Base-by-base conservation (phyloP, 2,329 filamentous ascomycete species). In the Fusarium penzigii region DNA sequence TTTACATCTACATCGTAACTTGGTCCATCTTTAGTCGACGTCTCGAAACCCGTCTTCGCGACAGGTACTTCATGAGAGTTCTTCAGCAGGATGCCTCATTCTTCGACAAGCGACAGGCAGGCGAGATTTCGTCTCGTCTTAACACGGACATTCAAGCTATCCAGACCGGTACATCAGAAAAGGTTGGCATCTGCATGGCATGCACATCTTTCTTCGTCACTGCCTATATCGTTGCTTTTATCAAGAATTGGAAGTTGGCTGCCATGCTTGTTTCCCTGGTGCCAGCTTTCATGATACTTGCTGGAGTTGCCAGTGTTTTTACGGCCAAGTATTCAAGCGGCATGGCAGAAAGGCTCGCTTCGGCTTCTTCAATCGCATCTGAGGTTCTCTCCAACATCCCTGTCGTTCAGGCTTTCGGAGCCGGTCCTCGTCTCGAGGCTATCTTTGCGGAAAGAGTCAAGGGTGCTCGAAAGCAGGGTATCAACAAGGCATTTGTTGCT, bases 141-240 rank as follows among this genome's bases (percentile, higher is more conserved):
- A 85, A 85, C 63, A 77, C 78, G 48, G 86, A 89, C 61, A 85
- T 89, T 34, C 80, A 85, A 52, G 80, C 82, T 1, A 83, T 90
- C 46, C 86, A 87, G 62, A 79, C 80, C 0, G 87, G 87, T 13
- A 88, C 86, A 0, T 85, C 83, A 2, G 87, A 89, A 68, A 90
- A 90, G 66, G 85, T 88, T 14, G 86, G 86, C 46, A 81, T 88
- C 34, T 79, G 81, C 57, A 75, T 89, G 5, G 78, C 80, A 20
- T 84, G 79, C 46, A 68, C 82, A 10, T 83, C 83, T 2, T 89
- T 88, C 67, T 89, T 89, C 63, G 65, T 88, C 48, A 84, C 86
- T 0, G 82, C 85, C 3, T 89, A 87, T 55, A 74, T 85, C 5
- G 81, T 89, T 14, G 84, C 85, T 2, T 89, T 89, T 57, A 80